Conservation (phyloP, 257 asterid genomes). For the Scutellaria barbata region DNA sequence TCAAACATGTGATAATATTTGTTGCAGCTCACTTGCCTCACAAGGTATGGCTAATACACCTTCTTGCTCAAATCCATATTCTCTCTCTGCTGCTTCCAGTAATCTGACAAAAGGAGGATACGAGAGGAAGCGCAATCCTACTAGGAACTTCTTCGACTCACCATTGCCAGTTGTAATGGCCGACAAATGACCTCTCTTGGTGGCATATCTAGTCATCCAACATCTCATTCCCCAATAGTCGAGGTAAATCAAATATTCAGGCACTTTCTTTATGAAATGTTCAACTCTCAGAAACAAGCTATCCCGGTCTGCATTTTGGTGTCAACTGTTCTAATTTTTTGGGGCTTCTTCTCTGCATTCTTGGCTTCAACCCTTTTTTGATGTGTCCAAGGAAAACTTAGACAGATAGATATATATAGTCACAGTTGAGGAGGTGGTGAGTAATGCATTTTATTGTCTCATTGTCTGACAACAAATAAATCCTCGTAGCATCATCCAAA, state of each 20-base stretch:
- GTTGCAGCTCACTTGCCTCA: slow-evolving; percentile 53
- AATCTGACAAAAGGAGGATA: slow-evolving; percentile 50
- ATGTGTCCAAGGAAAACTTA: slow-evolving; percentile 1
- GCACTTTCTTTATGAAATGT: slow-evolving; percentile 23
- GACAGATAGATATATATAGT: slow-evolving; percentile 21
- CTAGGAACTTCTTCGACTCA: slow-evolving; percentile 46
- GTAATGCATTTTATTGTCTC: slow-evolving; percentile 25
- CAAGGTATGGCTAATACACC: slow-evolving; percentile 52
- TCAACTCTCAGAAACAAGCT: slow-evolving; percentile 26
- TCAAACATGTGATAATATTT: slow-evolving; percentile 24
- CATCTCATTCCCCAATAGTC: slow-evolving; percentile 22
- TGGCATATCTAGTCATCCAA: slow-evolving; percentile 18
- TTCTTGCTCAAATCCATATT: slow-evolving; percentile 48
- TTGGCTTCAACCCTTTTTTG: slow-evolving; percentile 23
- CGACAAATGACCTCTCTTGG: slow-evolving; percentile 44
- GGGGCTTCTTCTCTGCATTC: slow-evolving; percentile 36
- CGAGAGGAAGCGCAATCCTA: slow-evolving; percentile 43
- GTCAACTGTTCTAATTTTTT: neutral
- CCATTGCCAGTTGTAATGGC: slow-evolving; percentile 41
- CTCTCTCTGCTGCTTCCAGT: slow-evolving; percentile 57
- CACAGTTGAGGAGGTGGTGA: slow-evolving; percentile 24
- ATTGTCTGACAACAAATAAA: slow-evolving; percentile 29
- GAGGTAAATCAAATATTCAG: slow-evolving; percentile 35
- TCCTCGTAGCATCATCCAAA: slow-evolving; percentile 36
- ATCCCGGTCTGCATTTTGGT: slow-evolving; percentile 27